Conservation (phyloP, 371 early-diverging fungal species). For the Mucor saturninus region DNA sequence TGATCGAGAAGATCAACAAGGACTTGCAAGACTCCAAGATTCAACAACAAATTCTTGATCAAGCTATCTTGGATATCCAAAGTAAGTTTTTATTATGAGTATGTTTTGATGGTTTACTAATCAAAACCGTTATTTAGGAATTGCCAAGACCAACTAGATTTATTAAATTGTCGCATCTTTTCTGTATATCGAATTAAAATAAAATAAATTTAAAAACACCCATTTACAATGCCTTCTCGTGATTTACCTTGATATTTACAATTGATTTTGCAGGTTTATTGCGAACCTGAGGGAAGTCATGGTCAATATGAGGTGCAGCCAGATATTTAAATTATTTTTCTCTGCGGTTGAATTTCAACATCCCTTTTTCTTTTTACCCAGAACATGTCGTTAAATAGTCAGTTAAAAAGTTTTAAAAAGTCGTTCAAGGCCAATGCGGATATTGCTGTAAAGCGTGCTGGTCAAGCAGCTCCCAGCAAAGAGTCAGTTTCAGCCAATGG, state of each 20-base stretch:
- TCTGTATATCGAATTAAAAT: slow-evolving; percentile 5
- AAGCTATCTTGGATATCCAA: slow-evolving; percentile 59
- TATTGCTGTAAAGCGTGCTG: slow-evolving; percentile 47
- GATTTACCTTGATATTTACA: no score
- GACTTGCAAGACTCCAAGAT: slow-evolving; percentile 84
- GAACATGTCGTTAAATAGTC: slow-evolving; percentile 30
- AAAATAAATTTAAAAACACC: neutral
- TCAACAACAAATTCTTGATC: slow-evolving; percentile 62
- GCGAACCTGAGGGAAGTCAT: no score
- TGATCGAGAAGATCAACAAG: slow-evolving; percentile 84
- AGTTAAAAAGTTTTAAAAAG: slow-evolving; percentile 49
- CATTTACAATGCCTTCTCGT: neutral
- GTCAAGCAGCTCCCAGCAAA: slow-evolving; percentile 22
- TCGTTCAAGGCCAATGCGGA: slow-evolving; percentile 44
- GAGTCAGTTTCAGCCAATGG: slow-evolving; percentile 11
- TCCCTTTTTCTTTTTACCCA: slow-evolving; percentile 8
- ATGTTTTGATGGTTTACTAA: neutral
- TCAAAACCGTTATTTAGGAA: slow-evolving; percentile 17
- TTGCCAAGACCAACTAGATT: slow-evolving; percentile 45
- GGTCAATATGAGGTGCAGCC: no score
- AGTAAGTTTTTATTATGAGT: slow-evolving; percentile 33
- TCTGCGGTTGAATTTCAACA: neutral
- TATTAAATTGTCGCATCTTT: neutral
- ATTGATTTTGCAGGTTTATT: no score
- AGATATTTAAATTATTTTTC: neutral